Base-by-base conservation (phyloP, 1,139 yeast genomes). In the Tardiomyces blankii region DNA sequence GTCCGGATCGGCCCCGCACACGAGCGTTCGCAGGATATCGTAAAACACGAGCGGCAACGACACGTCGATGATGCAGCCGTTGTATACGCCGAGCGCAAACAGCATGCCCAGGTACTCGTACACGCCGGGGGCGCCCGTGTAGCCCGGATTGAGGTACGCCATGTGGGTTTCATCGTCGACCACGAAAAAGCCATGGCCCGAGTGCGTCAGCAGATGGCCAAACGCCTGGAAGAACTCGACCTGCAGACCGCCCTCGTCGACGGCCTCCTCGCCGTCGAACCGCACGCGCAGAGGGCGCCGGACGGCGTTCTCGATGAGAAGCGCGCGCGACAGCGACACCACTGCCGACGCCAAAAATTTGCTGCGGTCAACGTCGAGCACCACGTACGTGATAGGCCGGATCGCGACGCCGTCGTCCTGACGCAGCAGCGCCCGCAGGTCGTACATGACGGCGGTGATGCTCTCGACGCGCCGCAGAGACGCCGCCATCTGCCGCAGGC, bases 181-280 rank as follows among this genome's bases (percentile, higher is more conserved):
- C 5, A 40, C 39, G 40, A 58, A 54, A 14, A 21, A 21, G 25
- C 25, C 25, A 7, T 45, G 32, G 9, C 46, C 43, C 1, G 53
- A 44, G 14, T 46, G 33, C 21, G 52, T 39, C 39, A 60, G 28
- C 32, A 49, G 48, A 32, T 45, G 42, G 3, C 57, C 63, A 13
- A 61, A 40, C 11, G 45, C 43, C 12, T 53, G 52, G 47, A 61
- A 61, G 18, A 60, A 56, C 44, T 61, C 65, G 25, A 51, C 48
- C 43, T 59, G 62, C 6, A 60, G 59, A 5, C 65, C 65, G 14
- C 65, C 65, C 9, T 54, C 56, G 40, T 61, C 65, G 2, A 56
- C 46, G 14, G 57, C 61, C 32, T 57, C 59, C 32, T 57, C 59
- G 7, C 56, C 56, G 4, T 41, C 45, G 44, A 57, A 57, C 28